A percentile compares a stretch with the other conserved stretches of the same genome.
phyloP scores from a whole-genome alignment of 257 asterid species.

The Schizonepeta tenuifolia region DNA sequence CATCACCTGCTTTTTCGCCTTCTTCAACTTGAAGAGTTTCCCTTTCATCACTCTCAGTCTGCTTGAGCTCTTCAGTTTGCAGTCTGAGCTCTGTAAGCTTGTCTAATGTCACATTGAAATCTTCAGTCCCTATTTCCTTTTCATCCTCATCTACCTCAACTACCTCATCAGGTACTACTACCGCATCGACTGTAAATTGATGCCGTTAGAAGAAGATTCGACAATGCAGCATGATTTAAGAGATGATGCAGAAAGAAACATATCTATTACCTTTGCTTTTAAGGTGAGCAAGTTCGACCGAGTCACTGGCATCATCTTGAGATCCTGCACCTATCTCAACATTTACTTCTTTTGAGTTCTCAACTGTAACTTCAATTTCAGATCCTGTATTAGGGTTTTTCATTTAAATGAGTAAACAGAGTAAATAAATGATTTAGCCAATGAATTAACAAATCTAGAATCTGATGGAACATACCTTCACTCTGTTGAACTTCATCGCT shows the following conservation, averaged over 20 bases:
- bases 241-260: neutral
- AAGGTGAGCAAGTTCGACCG: constrained; percentile 9
- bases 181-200: constrained; percentile 25
- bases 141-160: constrained; percentile 21
- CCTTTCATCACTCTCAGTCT: neutral
- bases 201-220: constrained; percentile 2
- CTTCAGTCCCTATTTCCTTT: constrained; percentile 18
- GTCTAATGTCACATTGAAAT: constrained; percentile 6
- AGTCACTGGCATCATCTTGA: constrained; percentile 8
- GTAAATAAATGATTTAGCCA: neutral
- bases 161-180: neutral
- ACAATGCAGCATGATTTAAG: neutral
- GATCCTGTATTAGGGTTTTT: neutral
- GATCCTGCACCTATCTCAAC: constrained; percentile 3
- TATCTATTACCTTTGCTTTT: constrained; percentile 25
- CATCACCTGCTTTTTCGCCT: constrained; percentile 6
- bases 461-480: constrained; percentile 30
- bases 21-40: constrained; percentile 29
- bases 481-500: constrained; percentile 21
- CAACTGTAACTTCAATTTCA: constrained; percentile 10
- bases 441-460: neutral
- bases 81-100: constrained; percentile 15
- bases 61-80: constrained; percentile 20
- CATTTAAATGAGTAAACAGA: neutral
- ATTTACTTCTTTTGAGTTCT: constrained; percentile 17